Evolutionary conservation across 306 rosid genomes (phyloP).

Genomic region (Vachellia pachyceras): DNA sequence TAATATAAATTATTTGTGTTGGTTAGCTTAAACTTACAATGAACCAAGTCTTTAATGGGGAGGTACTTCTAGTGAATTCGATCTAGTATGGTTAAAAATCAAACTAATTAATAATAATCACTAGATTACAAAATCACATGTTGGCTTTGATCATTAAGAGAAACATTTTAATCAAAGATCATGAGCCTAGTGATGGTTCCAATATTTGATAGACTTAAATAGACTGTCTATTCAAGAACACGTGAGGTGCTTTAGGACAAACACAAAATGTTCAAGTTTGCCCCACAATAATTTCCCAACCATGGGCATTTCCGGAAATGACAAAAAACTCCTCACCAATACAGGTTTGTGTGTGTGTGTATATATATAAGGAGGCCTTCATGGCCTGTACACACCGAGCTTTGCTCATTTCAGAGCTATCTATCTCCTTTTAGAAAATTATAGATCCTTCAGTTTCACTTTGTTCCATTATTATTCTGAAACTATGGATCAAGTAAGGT

Average conservation of each 20-base stretch:
- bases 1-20: background rate
- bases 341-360: too few relatives aligned
- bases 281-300: slow-evolving; percentile 30
- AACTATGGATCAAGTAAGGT: slow-evolving; percentile 48
- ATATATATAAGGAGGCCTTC: background rate
- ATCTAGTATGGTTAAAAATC: background rate
- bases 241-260: slow-evolving; percentile 26
- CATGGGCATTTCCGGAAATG: slow-evolving; percentile 38
- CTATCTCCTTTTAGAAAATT: slow-evolving; percentile 1
- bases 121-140: background rate
- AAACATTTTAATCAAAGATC: slow-evolving; percentile 1
- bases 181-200: background rate
- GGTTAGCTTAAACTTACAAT: background rate
- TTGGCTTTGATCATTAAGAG: background rate
- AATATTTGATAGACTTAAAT: background rate
- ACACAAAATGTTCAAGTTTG: slow-evolving; percentile 29
- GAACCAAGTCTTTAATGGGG: background rate
- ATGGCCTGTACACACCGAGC: slow-evolving; percentile 29
- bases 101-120: background rate
- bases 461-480: slow-evolving; percentile 26
- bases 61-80: background rate
- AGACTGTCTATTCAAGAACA: background rate
- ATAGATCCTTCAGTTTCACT: slow-evolving; percentile 10
- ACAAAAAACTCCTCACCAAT: background rate
- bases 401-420: background rate